phyloP scores from a whole-genome alignment of 2,329 filamentous ascomycete species.

The Alternaria triticina region DNA sequence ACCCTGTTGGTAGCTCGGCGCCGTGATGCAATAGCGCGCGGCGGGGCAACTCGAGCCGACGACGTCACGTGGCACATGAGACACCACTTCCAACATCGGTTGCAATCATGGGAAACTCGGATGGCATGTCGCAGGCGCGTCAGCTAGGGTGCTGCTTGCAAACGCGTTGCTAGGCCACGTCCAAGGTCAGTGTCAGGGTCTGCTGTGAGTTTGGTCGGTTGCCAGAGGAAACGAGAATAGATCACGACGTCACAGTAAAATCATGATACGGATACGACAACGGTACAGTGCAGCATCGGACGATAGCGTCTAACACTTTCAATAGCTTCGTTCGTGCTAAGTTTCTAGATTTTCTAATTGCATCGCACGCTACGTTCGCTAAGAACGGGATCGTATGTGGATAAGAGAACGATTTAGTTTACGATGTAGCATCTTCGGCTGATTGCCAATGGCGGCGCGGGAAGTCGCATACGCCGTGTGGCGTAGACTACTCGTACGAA shows the following conservation, averaged over 20 bases:
- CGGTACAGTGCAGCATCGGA: background rate
- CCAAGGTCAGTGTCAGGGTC: background rate
- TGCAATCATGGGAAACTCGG: background rate
- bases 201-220: background rate
- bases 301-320: constrained; percentile 1
- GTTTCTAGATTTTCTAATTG: background rate
- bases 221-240: background rate
- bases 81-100: background rate
- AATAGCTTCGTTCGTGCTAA: constrained; percentile 1
- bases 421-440: background rate
- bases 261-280: constrained; percentile 1
- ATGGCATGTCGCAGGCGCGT: background rate
- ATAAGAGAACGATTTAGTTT: background rate
- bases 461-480: background rate
- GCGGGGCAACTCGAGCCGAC: constrained; percentile 23
- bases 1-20: constrained; percentile 42
- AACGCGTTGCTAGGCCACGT: background rate
- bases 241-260: constrained; percentile 7
- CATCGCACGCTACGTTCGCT: background rate
- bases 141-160: background rate
- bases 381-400: background rate
- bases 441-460: background rate
- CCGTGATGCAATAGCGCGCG: constrained; percentile 22
- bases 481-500: background rate
- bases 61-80: constrained; percentile 17